Percentiles rank a stretch among this genome's conserved stretches.
Evolutionary conservation across 495 filamentous ascomycete species (phyloP).

Genomic region (Penicillium turbatum): DNA sequence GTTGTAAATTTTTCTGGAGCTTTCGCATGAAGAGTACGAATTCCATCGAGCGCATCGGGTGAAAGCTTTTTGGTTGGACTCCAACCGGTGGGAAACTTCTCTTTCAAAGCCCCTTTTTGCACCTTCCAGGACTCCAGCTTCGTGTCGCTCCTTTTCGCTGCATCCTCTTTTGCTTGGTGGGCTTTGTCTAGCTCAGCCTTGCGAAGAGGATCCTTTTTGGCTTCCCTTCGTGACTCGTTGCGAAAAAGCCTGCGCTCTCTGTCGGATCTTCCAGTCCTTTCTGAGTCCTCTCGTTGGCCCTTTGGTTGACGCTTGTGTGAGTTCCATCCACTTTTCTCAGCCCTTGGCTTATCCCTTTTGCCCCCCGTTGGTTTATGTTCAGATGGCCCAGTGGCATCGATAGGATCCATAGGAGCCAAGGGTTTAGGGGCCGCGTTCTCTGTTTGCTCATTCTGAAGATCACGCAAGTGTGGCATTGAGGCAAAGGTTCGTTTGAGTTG

Average conservation of each 20-base stretch:
- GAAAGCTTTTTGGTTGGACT: slow-evolving; percentile 79
- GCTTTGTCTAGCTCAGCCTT: slow-evolving; percentile 7
- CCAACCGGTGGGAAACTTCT: slow-evolving; percentile 78
- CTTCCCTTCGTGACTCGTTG: slow-evolving; percentile 4
- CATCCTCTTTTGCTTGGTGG: slow-evolving; percentile 4
- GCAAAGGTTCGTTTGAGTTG: slow-evolving; percentile 13
- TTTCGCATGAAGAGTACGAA: slow-evolving; percentile 69
- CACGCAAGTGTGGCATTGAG: neutral
- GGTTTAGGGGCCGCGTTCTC: neutral
- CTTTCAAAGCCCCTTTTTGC: slow-evolving; percentile 62
- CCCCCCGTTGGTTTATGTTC: neutral
- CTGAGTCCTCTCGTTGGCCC: neutral
- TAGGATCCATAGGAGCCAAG: too few relatives aligned
- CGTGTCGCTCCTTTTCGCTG: slow-evolving; percentile 27
- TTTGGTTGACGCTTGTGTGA: neutral
- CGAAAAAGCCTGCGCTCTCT: slow-evolving; percentile 6
- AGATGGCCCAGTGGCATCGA: neutral
- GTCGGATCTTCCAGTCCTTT: neutral
- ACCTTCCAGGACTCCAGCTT: slow-evolving; percentile 60
- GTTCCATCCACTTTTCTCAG: neutral
- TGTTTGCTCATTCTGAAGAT: neutral
- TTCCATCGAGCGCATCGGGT: slow-evolving; percentile 83
- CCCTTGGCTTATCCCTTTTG: neutral
- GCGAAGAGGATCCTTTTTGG: slow-evolving; percentile 1
- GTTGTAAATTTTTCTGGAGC: slow-evolving; percentile 75